These are phyloP conservation scores for Phoenix roebelenii DNA, from an alignment of 176 grass and related monocot species.

Conservation along the genomic window DNA sequence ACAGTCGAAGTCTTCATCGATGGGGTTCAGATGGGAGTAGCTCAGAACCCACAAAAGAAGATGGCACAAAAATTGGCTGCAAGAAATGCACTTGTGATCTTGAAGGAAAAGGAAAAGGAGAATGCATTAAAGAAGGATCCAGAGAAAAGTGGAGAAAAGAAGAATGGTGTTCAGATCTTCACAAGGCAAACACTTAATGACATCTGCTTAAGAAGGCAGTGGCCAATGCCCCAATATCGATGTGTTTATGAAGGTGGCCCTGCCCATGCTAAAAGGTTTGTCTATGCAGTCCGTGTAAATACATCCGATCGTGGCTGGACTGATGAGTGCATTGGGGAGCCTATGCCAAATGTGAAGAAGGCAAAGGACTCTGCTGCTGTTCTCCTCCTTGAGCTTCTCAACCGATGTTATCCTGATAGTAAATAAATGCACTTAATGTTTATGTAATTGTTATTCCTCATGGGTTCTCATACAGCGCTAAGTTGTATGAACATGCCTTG, in stretches of 20 bases:
- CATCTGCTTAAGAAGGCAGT: constrained; percentile 86
- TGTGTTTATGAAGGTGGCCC: constrained; percentile 84
- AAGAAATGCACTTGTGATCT: constrained; percentile 63
- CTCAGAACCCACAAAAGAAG: constrained; percentile 94
- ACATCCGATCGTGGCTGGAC: constrained; percentile 84
- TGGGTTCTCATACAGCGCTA: too few species aligned
- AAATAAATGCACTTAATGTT: background rate
- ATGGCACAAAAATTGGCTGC: constrained; percentile 99
- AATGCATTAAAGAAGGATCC: constrained; percentile 43
- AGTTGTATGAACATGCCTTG: constrained; percentile 8
- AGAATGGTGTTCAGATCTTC: constrained; percentile 54
- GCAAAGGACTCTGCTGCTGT: constrained; percentile 84
- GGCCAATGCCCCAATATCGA: constrained; percentile 95
- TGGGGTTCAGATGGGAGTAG: constrained; percentile 85
- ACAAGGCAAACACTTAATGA: constrained; percentile 94
- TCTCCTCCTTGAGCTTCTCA: constrained; percentile 89
- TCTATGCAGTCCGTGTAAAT: constrained; percentile 77
- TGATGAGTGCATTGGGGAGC: constrained; percentile 83
- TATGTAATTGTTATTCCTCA: background rate
- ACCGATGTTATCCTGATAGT: constrained; percentile 43
- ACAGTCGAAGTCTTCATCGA: constrained; percentile 91
- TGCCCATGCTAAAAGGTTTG: constrained; percentile 89
- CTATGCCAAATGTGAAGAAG: constrained; percentile 96
- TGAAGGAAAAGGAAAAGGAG: constrained; percentile 81
- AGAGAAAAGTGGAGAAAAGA: constrained; percentile 65